Conservation (phyloP, 140 eudicot genomes). For the Oenanthe javanica region DNA sequence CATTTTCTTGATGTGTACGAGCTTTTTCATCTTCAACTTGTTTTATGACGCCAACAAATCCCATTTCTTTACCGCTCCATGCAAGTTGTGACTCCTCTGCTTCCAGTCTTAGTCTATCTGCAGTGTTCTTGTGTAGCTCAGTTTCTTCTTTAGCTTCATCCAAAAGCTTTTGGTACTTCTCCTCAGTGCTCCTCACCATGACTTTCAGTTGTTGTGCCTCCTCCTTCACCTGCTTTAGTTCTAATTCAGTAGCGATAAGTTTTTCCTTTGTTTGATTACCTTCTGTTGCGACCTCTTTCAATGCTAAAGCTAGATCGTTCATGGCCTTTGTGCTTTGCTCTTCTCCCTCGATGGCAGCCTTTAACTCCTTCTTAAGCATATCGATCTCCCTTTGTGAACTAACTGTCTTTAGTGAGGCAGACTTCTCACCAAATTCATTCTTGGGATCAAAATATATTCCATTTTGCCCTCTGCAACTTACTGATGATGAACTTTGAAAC, state of each 20-base stretch:
- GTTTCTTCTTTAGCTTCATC: conserved; percentile 36
- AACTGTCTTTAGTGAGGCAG: conserved; percentile 21
- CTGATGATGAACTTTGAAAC: conserved; percentile 17
- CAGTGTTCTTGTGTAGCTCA: conserved; percentile 40
- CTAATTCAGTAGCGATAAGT: conserved; percentile 20
- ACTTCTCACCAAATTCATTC: conserved; percentile 16
- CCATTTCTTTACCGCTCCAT: conserved; percentile 73
- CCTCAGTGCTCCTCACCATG: conserved; percentile 31
- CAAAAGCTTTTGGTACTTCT: conserved; percentile 27
- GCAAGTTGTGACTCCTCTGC: conserved; percentile 65
- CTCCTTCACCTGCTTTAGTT: conserved; percentile 28
- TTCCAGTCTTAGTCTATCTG: conserved; percentile 50
- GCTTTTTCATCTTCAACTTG: conserved; percentile 60
- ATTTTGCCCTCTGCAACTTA: neutral
- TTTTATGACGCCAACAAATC: conserved; percentile 63
- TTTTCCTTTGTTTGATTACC: conserved; percentile 51
- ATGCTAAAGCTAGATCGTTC: conserved; percentile 73
- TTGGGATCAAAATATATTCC: neutral
- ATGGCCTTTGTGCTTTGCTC: conserved; percentile 68
- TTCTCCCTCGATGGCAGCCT: conserved; percentile 54
- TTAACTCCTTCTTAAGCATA: conserved; percentile 38
- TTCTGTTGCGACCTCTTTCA: conserved; percentile 67
- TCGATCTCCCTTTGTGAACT: conserved; percentile 31
- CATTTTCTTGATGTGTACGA: conserved; percentile 34
- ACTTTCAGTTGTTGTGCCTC: conserved; percentile 37